Evolutionary conservation across 139 green algal genomes (phyloP), one percentile per base, ranked within the genome.

Genomic region (Chlamydomonas sp.): DNA sequence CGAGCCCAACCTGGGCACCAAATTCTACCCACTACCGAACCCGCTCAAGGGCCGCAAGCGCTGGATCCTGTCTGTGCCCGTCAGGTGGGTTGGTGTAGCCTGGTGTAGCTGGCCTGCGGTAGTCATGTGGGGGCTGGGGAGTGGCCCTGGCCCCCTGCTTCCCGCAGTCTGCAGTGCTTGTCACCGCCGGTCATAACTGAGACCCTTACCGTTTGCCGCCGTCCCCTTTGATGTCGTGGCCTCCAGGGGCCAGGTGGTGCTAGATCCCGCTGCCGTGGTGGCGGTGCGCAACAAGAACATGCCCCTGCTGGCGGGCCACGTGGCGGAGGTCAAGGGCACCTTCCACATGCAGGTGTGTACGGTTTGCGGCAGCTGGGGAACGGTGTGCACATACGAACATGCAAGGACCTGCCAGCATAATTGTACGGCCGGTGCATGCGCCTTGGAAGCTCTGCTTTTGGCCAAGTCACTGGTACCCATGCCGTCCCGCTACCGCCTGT

Each of bases 241-340:
- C 9, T 18, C 9, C 66, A 94, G 92, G 84, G 95, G 94, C 0
- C 64, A 89, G 72, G 62, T 98, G 80, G 94, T 80, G 85, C 69
- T 99, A 82, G 96, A 99, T 84, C 90, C 87, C 2, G 96, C 96
- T 0, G 96, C 96, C 1, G 91, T 96, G 63, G 64, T 63, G 12
- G 96, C 96, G 5, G 93, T 99, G 57, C 87, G 86, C 67, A 89
- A 96, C 67, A 92, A 91, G 20, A 90, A 92, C 64, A 97, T 96
- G 83, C 96, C 91, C 15, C 91, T 99, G 8, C 98, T 99, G 88
- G 91, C 93, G 7, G 95, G 94, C 0, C 96, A 96, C 58, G 95
- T 98, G 79, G 66, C 91, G 10, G 89, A 92, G 63, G 90, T 96
- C 71, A 49, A 10, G 17, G 83, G 90, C 8, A 18, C 68, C 58